Conservation (phyloP, 108 stramenopile genomes). For the Nitzschia inconspicua region DNA sequence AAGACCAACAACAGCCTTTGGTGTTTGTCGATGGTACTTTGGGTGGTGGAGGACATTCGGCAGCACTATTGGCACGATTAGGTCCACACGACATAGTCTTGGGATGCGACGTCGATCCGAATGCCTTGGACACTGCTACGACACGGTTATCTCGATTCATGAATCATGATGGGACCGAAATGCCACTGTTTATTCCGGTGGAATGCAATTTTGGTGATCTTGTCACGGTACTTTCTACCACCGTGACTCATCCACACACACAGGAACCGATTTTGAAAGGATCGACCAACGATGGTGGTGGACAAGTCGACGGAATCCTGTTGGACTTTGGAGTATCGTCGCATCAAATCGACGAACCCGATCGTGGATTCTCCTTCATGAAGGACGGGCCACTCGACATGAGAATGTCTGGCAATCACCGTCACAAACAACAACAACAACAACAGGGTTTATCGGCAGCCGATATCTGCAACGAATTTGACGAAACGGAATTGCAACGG, state of each 20-base stretch:
- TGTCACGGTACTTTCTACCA: conserved; percentile 39
- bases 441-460: conserved; percentile 64
- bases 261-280: conserved; percentile 18
- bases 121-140: conserved; percentile 64
- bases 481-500: conserved; percentile 60
- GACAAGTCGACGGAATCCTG: conserved; percentile 83
- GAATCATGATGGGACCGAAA: conserved; percentile 29
- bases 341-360: conserved; percentile 88
- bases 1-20: conserved; percentile 28
- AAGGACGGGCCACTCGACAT: conserved; percentile 94
- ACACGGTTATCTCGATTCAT: conserved; percentile 56
- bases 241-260: conserved; percentile 41
- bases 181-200: conserved; percentile 54
- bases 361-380: conserved; percentile 92
- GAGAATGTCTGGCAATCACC: conserved; percentile 71
- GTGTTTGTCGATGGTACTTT: conserved; percentile 85
- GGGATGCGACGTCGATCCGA: conserved; percentile 81
- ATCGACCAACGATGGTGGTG: too few species aligned
- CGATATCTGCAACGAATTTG: conserved; percentile 87
- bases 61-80: conserved; percentile 57
- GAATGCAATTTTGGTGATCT: conserved; percentile 64
- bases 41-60: conserved; percentile 87
- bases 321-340: conserved; percentile 92
- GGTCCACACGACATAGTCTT: conserved; percentile 67
- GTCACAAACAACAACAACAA: background rate